A percentile compares a stretch with the other conserved stretches of the same genome.
Evolutionary conservation across 805 yeast genomes (phyloP).

Genomic region (Pichia paraexigua): DNA sequence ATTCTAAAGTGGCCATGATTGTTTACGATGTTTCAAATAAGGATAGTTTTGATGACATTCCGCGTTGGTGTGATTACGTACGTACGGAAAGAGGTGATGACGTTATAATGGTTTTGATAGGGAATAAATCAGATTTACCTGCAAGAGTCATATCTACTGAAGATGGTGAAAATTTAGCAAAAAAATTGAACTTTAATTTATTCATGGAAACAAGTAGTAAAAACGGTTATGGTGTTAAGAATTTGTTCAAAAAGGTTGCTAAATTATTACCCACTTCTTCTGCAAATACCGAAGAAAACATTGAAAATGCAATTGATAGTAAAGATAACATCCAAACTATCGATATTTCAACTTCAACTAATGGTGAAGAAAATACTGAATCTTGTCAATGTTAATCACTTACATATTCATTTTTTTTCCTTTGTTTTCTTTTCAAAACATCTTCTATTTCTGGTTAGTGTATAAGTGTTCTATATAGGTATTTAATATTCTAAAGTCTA

Average conservation of each 20-base stretch:
- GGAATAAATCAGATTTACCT: slow-evolving; percentile 84
- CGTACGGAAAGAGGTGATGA: slow-evolving; percentile 85
- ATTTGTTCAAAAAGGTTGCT: slow-evolving; percentile 83
- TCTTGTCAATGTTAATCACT: not conserved
- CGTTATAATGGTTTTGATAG: slow-evolving; percentile 84
- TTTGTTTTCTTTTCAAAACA: too few species aligned
- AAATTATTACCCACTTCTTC: slow-evolving; percentile 76
- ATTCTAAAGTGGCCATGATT: slow-evolving; percentile 93
- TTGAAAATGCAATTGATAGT: slow-evolving; percentile 10
- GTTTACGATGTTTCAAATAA: slow-evolving; percentile 89
- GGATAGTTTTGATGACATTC: slow-evolving; percentile 75
- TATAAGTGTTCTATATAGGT: not conserved
- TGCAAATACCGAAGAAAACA: slow-evolving; percentile 13
- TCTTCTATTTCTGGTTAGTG: not conserved
- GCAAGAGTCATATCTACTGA: slow-evolving; percentile 67
- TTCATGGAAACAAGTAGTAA: slow-evolving; percentile 93
- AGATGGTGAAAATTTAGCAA: slow-evolving; percentile 77
- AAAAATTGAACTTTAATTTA: slow-evolving; percentile 63
- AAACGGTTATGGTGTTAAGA: slow-evolving; percentile 89
- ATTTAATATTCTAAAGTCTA: not conserved
- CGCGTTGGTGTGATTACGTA: slow-evolving; percentile 92
- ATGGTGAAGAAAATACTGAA: slow-evolving; percentile 19
- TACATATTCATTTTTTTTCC: not conserved
- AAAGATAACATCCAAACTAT: slow-evolving; percentile 30
- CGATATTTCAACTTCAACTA: slow-evolving; percentile 34